Conservation (phyloP, 345 rosid genomes). For the Lepidium sativum region DNA sequence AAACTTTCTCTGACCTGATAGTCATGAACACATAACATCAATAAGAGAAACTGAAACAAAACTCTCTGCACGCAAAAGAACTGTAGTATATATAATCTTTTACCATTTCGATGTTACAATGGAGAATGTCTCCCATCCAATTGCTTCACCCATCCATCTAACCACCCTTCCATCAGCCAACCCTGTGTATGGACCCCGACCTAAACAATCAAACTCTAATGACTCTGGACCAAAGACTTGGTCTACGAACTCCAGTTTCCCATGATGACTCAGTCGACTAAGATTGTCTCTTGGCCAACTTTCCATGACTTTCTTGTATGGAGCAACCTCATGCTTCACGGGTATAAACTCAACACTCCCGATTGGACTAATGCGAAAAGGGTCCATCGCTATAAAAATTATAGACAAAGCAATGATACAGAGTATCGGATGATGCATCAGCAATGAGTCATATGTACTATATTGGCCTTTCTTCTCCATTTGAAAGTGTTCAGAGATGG, state of each 20-base stretch:
- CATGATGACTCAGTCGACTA: conserved; percentile 46
- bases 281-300: conserved; percentile 79
- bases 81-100: not conserved
- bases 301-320: conserved; percentile 72
- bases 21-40: conserved; percentile 5
- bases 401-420: conserved; percentile 37
- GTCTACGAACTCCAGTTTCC: conserved; percentile 68
- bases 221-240: conserved; percentile 91
- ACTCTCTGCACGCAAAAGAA: not conserved
- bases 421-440: conserved; percentile 43
- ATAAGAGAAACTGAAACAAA: not conserved
- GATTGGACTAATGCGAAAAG: conserved; percentile 63
- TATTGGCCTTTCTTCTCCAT: conserved; percentile 50
- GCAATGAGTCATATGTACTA: conserved; percentile 28
- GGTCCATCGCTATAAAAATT: conserved; percentile 61
- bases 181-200: conserved; percentile 88
- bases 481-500: conserved; percentile 9
- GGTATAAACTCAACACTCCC: conserved; percentile 76
- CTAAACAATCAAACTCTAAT: conserved; percentile 67
- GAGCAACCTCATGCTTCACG: conserved; percentile 76
- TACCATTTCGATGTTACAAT: conserved; percentile 67
- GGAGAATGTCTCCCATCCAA: conserved; percentile 92
- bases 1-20: conserved; percentile 65
- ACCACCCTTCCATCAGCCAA: conserved; percentile 87
- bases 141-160: conserved; percentile 85